A percentile compares a stretch with the other conserved stretches of the same genome.
These are phyloP conservation scores for Hydrangea macrophylla DNA, from an alignment of 148 eudicot species.

Conservation along the genomic window DNA sequence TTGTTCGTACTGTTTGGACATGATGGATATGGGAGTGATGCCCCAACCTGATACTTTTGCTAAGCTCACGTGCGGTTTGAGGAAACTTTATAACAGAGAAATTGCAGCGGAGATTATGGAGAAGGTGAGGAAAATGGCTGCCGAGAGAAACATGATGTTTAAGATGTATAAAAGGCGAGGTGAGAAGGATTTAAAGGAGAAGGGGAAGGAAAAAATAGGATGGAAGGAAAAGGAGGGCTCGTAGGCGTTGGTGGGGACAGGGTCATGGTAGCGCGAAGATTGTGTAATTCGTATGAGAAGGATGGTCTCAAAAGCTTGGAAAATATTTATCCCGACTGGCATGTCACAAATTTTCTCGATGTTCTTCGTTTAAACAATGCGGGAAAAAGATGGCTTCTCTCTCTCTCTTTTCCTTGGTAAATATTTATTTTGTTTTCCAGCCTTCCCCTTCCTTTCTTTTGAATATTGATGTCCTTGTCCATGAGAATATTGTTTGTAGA, in stretches of 20 bases:
- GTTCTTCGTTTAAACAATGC: too few relatives aligned
- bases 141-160: conserved; percentile 70
- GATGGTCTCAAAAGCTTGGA: too few relatives aligned
- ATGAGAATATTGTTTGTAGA: too few relatives aligned
- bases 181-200: conserved; percentile 85
- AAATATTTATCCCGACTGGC: too few relatives aligned
- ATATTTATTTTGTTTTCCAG: too few relatives aligned
- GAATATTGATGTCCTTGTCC: too few relatives aligned
- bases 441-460: too few relatives aligned
- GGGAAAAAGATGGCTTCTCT: too few relatives aligned
- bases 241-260: conserved; percentile 61
- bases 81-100: conserved; percentile 68
- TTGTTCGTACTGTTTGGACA: conserved; percentile 83
- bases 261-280: conserved; percentile 42
- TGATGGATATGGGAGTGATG: conserved; percentile 89
- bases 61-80: conserved; percentile 78
- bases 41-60: conserved; percentile 90
- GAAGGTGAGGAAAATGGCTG: conserved; percentile 90
- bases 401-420: too few relatives aligned
- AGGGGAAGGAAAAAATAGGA: conserved; percentile 59
- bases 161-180: conserved; percentile 95
- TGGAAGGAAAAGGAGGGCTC: conserved; percentile 80
- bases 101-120: conserved; percentile 92
- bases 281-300: conserved; percentile 3
- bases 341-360: too few relatives aligned